Conservation (phyloP, 139 green algal genomes). For the Chlamydomonas sp. region DNA sequence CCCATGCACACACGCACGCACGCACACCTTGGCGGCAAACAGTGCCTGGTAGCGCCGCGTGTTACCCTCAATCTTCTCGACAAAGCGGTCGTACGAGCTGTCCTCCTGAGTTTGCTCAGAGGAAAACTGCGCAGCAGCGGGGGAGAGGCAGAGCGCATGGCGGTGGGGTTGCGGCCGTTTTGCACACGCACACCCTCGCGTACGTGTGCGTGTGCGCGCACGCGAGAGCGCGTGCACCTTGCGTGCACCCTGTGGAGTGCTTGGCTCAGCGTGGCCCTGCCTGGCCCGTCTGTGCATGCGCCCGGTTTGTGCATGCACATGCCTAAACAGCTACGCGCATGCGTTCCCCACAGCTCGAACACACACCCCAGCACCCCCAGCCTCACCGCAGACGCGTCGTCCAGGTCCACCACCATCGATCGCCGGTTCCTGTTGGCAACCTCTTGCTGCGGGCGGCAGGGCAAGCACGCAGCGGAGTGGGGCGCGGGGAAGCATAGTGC, state of each 20-base stretch:
- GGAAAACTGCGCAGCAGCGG: slow-evolving; percentile 6
- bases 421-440: slow-evolving; percentile 74
- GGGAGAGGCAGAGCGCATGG: neutral
- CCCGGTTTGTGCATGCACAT: neutral
- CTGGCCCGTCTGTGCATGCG: neutral
- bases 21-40: slow-evolving; percentile 43
- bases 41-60: slow-evolving; percentile 68
- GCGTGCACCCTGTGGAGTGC: neutral
- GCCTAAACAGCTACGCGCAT: too few relatives aligned
- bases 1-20: slow-evolving; percentile 63
- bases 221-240: neutral
- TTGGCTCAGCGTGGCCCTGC: neutral
- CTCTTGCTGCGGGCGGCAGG: slow-evolving; percentile 67
- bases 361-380: neutral
- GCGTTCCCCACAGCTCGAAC: neutral
- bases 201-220: neutral
- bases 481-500: neutral
- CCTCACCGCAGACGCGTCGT: slow-evolving; percentile 67
- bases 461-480: neutral
- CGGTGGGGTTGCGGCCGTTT: neutral
- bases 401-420: slow-evolving; percentile 62
- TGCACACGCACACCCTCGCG: neutral
- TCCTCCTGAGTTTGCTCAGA: slow-evolving; percentile 14
- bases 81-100: slow-evolving; percentile 26
- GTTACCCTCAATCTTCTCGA: slow-evolving; percentile 62